A percentile compares a stretch with the other conserved stretches of the same genome.
These are phyloP conservation scores for Beauveria pseudobassiana DNA, from an alignment of 2,329 filamentous ascomycete genomes.

Conservation along the genomic window DNA sequence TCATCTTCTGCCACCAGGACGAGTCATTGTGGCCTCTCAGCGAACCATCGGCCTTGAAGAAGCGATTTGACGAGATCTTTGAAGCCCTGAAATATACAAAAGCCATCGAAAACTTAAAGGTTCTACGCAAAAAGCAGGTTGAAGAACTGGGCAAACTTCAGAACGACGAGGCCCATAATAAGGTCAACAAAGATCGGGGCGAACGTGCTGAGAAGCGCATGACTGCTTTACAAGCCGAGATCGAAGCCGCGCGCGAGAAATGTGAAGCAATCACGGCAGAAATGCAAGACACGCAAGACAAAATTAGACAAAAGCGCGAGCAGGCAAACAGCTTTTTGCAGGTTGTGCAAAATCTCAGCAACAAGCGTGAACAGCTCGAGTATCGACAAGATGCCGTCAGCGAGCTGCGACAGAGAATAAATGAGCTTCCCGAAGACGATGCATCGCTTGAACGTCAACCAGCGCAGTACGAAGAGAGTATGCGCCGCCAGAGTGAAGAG, in stretches of 20 bases:
- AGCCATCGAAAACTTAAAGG: constrained; percentile 90
- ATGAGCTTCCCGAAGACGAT: constrained; percentile 73
- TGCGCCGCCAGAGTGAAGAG: constrained; percentile 57
- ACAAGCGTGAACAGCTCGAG: constrained; percentile 66
- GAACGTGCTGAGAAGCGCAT: constrained; percentile 62
- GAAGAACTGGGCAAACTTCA: constrained; percentile 67
- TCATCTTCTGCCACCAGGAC: constrained; percentile 98
- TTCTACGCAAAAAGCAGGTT: constrained; percentile 74
- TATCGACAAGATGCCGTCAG: constrained; percentile 64
- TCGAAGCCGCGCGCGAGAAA: constrained; percentile 52
- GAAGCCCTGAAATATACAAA: constrained; percentile 96
- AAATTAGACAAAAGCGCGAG: constrained; percentile 59
- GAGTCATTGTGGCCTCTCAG: constrained; percentile 96
- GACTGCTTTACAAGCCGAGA: constrained; percentile 56
- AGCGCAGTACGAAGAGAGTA: constrained; percentile 69
- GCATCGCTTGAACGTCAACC: constrained; percentile 64
- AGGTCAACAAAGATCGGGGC: constrained; percentile 77
- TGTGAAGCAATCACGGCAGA: constrained; percentile 51
- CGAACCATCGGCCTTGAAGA: constrained; percentile 77
- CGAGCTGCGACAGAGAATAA: constrained; percentile 63
- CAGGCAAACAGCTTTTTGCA: constrained; percentile 66
- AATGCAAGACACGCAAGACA: constrained; percentile 50
- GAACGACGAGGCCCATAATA: constrained; percentile 68
- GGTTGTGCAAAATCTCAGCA: constrained; percentile 67
- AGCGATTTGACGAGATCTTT: constrained; percentile 95